Conservation (phyloP, 257 asterid species). For the Salvia splendens region DNA sequence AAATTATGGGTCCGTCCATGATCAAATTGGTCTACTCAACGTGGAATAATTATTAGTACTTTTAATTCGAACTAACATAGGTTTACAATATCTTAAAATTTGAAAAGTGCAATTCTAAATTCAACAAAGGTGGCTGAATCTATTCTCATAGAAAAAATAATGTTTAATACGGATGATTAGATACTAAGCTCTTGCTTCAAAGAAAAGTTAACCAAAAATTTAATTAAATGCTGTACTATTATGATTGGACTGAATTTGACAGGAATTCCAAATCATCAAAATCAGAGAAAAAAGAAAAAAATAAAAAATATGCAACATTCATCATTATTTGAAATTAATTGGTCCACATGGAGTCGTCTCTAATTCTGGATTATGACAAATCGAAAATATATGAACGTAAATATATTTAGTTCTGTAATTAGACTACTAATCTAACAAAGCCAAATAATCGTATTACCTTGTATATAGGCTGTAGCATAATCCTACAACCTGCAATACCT, state of each 20-base stretch:
- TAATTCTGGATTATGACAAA: neutral
- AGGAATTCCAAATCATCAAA: neutral
- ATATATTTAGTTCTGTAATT: neutral
- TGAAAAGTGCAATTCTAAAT: constrained; percentile 2
- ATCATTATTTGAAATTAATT: neutral
- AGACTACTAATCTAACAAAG: no score
- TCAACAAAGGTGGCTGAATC: constrained; percentile 33
- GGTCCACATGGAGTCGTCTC: neutral
- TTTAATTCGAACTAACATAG: no score
- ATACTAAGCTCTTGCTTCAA: neutral
- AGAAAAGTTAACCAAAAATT: neutral
- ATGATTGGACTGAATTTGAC: neutral
- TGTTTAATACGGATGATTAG: neutral
- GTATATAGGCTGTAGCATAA: no score
- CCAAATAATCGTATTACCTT: no score
- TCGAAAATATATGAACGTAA: neutral
- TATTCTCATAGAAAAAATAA: neutral
- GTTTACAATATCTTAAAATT: no score
- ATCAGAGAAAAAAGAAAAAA: neutral
- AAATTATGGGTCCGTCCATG: constrained; percentile 30
- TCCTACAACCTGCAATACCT: no score
- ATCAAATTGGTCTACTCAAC: constrained; percentile 10
- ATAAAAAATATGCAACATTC: neutral
- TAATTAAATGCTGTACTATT: neutral
- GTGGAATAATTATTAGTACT: no score